Conservation (phyloP, 2,329 filamentous ascomycete genomes). For the Sporothrix inflata region DNA sequence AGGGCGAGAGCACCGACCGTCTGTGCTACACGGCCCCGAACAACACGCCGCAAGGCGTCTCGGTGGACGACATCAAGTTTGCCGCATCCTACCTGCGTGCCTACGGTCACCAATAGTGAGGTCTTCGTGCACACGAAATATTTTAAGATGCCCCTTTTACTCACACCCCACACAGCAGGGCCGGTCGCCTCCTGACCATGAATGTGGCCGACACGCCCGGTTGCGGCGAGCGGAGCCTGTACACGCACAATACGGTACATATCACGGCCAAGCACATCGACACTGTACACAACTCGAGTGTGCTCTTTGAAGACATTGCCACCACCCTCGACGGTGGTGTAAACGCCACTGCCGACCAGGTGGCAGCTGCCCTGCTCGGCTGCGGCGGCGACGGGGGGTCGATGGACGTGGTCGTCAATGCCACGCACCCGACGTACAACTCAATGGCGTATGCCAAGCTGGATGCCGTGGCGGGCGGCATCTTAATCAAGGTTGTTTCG, state of each 20-base stretch:
- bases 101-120: not conserved
- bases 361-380: too few species aligned
- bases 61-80: not conserved
- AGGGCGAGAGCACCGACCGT: too few species aligned
- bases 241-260: not conserved
- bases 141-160: not conserved
- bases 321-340: not conserved
- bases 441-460: not conserved
- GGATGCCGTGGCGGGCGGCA: not conserved
- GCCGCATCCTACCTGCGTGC: not conserved
- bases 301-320: not conserved
- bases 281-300: not conserved
- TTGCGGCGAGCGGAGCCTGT: not conserved
- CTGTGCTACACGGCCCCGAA: not conserved
- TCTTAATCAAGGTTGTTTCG: not conserved
- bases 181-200: not conserved
- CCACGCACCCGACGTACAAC: not conserved
- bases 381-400: not conserved
- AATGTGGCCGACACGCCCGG: not conserved
- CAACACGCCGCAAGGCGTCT: not conserved
- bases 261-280: not conserved
- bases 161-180: too few species aligned
- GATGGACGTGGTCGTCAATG: not conserved
- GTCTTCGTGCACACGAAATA: too few species aligned
- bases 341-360: too few species aligned